phyloP scores from a whole-genome alignment of 495 filamentous ascomycete genomes.

The Trichoderma virens region DNA sequence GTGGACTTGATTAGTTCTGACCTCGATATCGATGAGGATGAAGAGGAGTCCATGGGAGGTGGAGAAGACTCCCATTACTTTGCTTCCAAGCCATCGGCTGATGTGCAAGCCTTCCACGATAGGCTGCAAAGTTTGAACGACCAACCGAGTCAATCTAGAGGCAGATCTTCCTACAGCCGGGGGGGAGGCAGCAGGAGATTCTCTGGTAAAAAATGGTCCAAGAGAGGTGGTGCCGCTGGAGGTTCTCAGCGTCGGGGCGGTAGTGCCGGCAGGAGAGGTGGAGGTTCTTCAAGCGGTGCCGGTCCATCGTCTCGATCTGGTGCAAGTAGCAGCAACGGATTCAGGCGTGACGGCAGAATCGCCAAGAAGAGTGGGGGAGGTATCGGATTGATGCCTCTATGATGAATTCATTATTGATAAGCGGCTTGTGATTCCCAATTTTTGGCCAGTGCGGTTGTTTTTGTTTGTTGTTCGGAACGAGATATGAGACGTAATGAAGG shows the following conservation, averaged over 20 bases:
- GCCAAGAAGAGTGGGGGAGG: constrained; percentile 18
- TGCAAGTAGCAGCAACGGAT: neutral
- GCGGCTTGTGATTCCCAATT: neutral
- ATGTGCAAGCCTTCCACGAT: constrained; percentile 25
- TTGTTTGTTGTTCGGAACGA: neutral
- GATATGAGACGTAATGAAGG: neutral
- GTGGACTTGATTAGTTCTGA: constrained; percentile 61
- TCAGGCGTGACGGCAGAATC: constrained; percentile 3
- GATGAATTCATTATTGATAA: constrained; percentile 8
- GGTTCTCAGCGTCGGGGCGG: constrained; percentile 12
- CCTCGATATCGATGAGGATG: constrained; percentile 47
- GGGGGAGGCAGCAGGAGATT: neutral
- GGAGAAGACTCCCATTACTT: constrained; percentile 41
- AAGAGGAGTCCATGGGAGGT: constrained; percentile 20
- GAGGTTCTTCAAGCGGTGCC: neutral
- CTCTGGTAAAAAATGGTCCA: constrained; percentile 3
- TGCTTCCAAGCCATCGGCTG: constrained; percentile 11
- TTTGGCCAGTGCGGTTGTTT: neutral
- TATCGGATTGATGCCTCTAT: constrained; percentile 36
- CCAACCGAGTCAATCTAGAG: constrained; percentile 8
- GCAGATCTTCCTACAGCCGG: neutral
- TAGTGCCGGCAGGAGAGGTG: constrained; percentile 16
- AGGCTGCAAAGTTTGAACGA: constrained; percentile 13
- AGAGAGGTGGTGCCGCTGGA: constrained; percentile 13
- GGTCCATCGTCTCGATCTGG: constrained; percentile 12